These are phyloP conservation scores for Coelastrella sp. DNA, from an alignment of 139 green algal species.

Conservation along the genomic window DNA sequence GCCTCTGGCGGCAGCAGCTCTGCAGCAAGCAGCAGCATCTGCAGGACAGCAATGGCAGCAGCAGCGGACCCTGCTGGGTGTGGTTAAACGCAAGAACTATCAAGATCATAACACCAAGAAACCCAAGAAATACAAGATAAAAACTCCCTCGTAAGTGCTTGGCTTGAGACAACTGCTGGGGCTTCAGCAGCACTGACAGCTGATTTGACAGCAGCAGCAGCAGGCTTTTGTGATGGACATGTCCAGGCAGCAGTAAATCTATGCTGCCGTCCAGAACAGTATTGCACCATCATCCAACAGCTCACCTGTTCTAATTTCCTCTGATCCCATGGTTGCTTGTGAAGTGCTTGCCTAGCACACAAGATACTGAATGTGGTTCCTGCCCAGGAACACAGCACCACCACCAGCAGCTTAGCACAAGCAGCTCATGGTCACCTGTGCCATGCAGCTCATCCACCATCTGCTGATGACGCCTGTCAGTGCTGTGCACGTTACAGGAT, in stretches of 20 bases:
- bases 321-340: too few relatives aligned
- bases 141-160: conserved; percentile 31
- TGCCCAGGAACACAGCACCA: too few relatives aligned
- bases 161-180: background rate
- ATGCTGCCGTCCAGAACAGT: too few relatives aligned
- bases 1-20: background rate
- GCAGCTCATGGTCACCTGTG: background rate
- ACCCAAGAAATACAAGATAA: conserved; percentile 37
- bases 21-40: background rate
- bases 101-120: conserved; percentile 47
- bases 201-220: background rate
- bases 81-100: conserved; percentile 28
- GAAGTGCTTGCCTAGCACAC: too few relatives aligned
- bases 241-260: too few relatives aligned
- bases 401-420: background rate
- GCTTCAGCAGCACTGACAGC: background rate
- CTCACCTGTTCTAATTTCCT: too few relatives aligned
- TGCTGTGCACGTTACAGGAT: background rate
- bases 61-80: conserved; percentile 30
- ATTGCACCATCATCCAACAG: too few relatives aligned
- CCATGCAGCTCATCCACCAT: background rate
- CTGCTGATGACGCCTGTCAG: too few relatives aligned
- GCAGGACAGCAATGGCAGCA: conserved; percentile 41
- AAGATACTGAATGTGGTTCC: too few relatives aligned
- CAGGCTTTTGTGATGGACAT: background rate